phyloP scores from a whole-genome alignment of 129 eudicot genomes.

The Flaveria sonorensis region DNA sequence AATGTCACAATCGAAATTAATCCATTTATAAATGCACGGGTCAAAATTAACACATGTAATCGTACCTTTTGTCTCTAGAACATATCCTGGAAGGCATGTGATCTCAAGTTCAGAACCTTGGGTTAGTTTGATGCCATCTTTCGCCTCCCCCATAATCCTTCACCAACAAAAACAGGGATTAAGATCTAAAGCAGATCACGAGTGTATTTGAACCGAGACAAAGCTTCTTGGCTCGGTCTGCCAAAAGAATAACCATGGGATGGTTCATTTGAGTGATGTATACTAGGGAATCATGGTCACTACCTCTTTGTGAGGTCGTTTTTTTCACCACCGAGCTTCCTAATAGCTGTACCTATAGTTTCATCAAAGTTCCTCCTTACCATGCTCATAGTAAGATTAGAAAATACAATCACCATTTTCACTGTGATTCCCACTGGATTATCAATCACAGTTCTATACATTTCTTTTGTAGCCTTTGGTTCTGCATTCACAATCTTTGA shows the following conservation, averaged over 20 bases:
- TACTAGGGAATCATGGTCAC: not conserved
- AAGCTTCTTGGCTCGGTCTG: slow-evolving; percentile 11
- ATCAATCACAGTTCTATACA: slow-evolving; percentile 63
- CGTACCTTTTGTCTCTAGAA: slow-evolving; percentile 73
- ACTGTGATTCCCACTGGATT: slow-evolving; percentile 57
- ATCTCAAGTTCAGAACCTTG: slow-evolving; percentile 67
- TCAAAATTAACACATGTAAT: not conserved
- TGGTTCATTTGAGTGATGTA: not conserved
- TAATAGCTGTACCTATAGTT: slow-evolving; percentile 64
- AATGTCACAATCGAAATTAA: not conserved
- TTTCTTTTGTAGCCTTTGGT: slow-evolving; percentile 60
- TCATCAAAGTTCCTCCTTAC: slow-evolving; percentile 66
- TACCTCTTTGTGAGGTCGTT: slow-evolving; percentile 67
- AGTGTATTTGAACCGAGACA: slow-evolving; percentile 1
- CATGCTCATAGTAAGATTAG: slow-evolving; percentile 69
- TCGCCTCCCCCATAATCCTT: slow-evolving; percentile 68
- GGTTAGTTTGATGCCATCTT: slow-evolving; percentile 64
- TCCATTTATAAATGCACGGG: not conserved
- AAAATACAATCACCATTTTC: slow-evolving; percentile 58
- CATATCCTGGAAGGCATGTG: slow-evolving; percentile 67
- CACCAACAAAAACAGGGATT: slow-evolving; percentile 4
- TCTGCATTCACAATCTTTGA: slow-evolving; percentile 49
- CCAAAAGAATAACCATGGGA: not conserved
- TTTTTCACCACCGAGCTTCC: slow-evolving; percentile 63
- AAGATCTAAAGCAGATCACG: slow-evolving; percentile 12